Evolutionary conservation across 2,329 filamentous ascomycete species (phyloP).

Genomic region (Neonectria hederae): DNA sequence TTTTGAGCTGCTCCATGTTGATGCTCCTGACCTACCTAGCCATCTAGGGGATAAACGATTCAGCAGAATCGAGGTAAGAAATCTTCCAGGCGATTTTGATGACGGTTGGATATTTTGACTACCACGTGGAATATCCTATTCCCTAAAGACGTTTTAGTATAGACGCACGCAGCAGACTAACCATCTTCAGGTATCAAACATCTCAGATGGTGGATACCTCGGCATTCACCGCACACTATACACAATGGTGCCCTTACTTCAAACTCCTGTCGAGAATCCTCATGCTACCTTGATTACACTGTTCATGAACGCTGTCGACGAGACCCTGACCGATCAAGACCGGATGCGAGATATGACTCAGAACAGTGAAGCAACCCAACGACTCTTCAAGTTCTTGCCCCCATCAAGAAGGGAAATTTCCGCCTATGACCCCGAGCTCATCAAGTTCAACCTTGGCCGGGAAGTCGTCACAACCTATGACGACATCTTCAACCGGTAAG

Average conservation of each 20-base stretch:
- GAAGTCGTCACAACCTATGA: background rate
- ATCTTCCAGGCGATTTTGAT: background rate
- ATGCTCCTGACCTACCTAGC: background rate
- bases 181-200: slow-evolving; percentile 13
- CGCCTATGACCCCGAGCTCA: background rate
- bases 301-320: slow-evolving; percentile 15
- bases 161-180: background rate
- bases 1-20: background rate
- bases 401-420: background rate
- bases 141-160: too few species aligned
- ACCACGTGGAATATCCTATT: too few species aligned
- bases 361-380: background rate
- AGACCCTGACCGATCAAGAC: background rate
- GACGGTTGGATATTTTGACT: too few species aligned
- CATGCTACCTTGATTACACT: slow-evolving; percentile 24
- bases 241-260: slow-evolving; percentile 7
- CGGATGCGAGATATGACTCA: background rate
- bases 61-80: slow-evolving; percentile 20
- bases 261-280: background rate
- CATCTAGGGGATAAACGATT: background rate
- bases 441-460: background rate
- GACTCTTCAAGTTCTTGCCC: background rate
- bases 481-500: background rate
- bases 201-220: slow-evolving; percentile 5
- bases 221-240: background rate